phyloP scores from a whole-genome alignment of 768 basidiomycete genomes.

The Gautieria morchelliformis region DNA sequence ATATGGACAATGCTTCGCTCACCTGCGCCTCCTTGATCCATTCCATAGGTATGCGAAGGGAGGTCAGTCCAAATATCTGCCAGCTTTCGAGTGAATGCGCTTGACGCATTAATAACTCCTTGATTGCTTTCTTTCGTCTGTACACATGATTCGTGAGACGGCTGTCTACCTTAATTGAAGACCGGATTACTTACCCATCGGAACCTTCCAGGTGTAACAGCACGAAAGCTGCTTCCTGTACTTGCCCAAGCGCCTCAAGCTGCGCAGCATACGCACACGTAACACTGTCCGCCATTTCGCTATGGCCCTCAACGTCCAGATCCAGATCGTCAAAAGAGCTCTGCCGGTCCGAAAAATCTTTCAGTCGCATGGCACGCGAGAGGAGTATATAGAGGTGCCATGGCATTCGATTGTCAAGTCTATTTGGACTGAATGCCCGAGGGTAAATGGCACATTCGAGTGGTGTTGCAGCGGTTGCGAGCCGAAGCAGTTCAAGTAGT shows the following conservation, averaged over 20 bases:
- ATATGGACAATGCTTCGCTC: conserved; percentile 8
- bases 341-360: conserved; percentile 79
- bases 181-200: conserved; percentile 46
- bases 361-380: conserved; percentile 68
- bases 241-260: conserved; percentile 69
- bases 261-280: conserved; percentile 82
- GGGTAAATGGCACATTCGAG: conserved; percentile 58
- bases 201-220: conserved; percentile 79
- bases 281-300: conserved; percentile 72
- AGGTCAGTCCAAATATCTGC: conserved; percentile 59
- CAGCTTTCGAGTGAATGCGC: conserved; percentile 61
- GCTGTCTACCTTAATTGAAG: neutral
- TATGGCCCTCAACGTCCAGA: conserved; percentile 58
- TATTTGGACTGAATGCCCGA: conserved; percentile 63
- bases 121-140: conserved; percentile 77
- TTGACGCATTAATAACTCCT: conserved; percentile 66
- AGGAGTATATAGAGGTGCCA: conserved; percentile 93
- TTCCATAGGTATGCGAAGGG: conserved; percentile 62
- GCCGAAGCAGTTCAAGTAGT: conserved; percentile 70
- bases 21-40: conserved; percentile 95
- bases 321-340: neutral
- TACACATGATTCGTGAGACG: conserved; percentile 7
- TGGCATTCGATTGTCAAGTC: conserved; percentile 71
- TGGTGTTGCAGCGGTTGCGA: conserved; percentile 66
- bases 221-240: conserved; percentile 84